Base-by-base conservation (phyloP, 495 filamentous ascomycete species). In the Tricharina praecox region DNA sequence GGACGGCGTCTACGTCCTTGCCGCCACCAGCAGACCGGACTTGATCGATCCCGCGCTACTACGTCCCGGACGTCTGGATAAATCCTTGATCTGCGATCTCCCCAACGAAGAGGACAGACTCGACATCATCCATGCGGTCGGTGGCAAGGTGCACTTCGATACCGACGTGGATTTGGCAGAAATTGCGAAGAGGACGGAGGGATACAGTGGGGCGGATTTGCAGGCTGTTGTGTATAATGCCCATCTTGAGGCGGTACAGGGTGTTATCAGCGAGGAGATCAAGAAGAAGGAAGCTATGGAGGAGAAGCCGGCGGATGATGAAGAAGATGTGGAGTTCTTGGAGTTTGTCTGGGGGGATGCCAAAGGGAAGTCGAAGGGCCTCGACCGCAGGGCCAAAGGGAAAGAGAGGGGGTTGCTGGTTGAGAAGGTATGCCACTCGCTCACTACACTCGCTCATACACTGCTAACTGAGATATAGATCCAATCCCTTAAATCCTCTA, bases 211-310 rank as follows among this genome's bases (percentile, higher is more conserved):
- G 1, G 90, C 90, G 0, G 90, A 97, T 68, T 67, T 97, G 15
- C 92, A 95, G 62, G 90, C 90, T 0, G 74, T 97, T 8, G 74
- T 96, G 13, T 94, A 92, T 49, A 96, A 97, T 53, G 90, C 90
- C 3, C 90, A 97, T 62, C 70, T 97, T 4, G 92, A 96, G 63
- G 90, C 90, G 21, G 92, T 97, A 48, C 90, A 97, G 51, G 86
- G 93, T 50, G 75, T 88, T 1, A 73, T 97, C 2, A 79, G 77
- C 10, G 81, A 83, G 36, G 70, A 69, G 53, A 73, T 68, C 45
- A 62, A 59, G 55, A 55, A 48, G 49, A 54, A 49, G 32, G 60
- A 47, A 26, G 59, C 49, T 18, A 60, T 44, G 11, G 54, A 44
- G 1, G 62, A 50, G 23, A 59, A 62, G 5, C 53, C 42, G 45